Percentiles rank a stretch among this genome's conserved stretches.
Conservation (phyloP, 305 asterid genomes). For the Fraxinus angustifolia region DNA sequence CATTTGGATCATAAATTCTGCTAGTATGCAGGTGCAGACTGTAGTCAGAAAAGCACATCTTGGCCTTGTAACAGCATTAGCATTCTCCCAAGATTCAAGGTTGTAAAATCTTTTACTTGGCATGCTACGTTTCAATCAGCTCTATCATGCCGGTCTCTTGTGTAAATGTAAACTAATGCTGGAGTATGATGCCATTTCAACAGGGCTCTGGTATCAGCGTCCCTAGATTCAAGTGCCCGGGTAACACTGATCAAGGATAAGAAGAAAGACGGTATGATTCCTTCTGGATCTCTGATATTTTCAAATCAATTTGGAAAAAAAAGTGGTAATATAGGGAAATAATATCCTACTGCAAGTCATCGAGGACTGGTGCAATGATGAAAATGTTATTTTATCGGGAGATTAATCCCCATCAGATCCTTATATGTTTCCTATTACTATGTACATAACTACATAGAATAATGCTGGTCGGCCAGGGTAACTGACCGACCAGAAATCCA, state of each 20-base stretch:
- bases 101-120: constrained; percentile 24
- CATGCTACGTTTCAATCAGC: neutral
- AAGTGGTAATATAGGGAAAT: neutral
- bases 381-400: neutral
- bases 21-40: constrained; percentile 49
- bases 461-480: too few relatives aligned
- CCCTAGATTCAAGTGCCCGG: constrained; percentile 81
- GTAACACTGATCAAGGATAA: constrained; percentile 46
- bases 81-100: constrained; percentile 91
- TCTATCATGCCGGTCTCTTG: neutral
- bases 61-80: constrained; percentile 73
- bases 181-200: constrained; percentile 12
- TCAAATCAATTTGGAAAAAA: neutral
- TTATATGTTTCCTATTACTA: neutral
- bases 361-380: neutral
- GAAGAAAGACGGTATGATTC: constrained; percentile 31
- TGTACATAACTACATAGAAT: neutral
- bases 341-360: neutral
- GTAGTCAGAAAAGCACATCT: constrained; percentile 80
- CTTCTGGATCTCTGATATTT: constrained; percentile 3
- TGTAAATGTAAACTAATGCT: constrained; percentile 9
- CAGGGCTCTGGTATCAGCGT: constrained; percentile 77
- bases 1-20: constrained; percentile 47
- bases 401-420: neutral
- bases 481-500: too few relatives aligned